Conservation (phyloP, 208 protist species). For the Leishmania turanica region DNA sequence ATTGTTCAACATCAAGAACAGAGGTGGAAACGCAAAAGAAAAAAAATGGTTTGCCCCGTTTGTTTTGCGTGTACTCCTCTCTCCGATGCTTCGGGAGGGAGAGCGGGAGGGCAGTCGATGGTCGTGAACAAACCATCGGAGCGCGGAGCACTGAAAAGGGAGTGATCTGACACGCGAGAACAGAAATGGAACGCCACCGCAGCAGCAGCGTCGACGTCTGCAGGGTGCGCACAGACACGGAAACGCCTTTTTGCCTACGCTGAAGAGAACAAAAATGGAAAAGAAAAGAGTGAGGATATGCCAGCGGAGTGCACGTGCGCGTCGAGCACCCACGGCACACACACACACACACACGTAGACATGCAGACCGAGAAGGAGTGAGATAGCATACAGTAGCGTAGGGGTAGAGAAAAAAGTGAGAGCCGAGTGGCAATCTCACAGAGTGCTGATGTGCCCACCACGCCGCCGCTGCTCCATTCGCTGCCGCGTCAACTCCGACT, state of each 20-base stretch:
- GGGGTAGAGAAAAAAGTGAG: neutral
- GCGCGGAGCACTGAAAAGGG: neutral
- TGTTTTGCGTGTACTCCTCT: neutral
- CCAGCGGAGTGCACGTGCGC: neutral
- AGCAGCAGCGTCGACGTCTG: neutral
- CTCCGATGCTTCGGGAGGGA: neutral
- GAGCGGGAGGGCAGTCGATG: neutral
- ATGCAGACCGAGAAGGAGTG: neutral
- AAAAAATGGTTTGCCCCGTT: neutral
- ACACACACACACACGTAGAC: neutral
- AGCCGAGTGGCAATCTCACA: neutral
- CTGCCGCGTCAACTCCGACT: slow-evolving; percentile 12
- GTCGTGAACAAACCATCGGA: neutral
- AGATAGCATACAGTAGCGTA: too few species aligned
- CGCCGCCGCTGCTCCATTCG: slow-evolving; percentile 5
- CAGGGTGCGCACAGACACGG: too few species aligned
- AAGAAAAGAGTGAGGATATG: too few species aligned
- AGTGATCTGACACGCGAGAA: neutral
- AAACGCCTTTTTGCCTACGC: neutral
- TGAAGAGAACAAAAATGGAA: neutral
- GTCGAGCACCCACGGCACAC: too few species aligned
- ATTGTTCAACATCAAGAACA: neutral
- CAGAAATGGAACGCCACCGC: neutral
- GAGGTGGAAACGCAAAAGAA: neutral
- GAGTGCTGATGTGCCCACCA: neutral